Evolutionary conservation across 2,329 filamentous ascomycete genomes (phyloP).

Genomic region (Venturia effusa): DNA sequence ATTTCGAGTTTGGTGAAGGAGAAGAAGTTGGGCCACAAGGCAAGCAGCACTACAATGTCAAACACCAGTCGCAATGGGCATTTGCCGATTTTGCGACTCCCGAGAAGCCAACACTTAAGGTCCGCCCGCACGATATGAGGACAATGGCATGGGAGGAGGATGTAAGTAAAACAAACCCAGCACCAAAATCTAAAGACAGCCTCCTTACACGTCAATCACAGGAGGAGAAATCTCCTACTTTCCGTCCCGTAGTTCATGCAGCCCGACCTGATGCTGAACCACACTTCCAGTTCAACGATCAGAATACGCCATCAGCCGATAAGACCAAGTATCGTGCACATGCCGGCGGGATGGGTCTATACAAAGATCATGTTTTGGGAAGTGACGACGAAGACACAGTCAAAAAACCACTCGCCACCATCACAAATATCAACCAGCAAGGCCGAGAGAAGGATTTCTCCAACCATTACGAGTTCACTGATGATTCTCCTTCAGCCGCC

Average conservation of each 20-base stretch:
- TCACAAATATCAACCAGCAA: constrained; percentile 61
- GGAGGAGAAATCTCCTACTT: constrained; percentile 47
- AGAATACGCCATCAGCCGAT: constrained; percentile 48
- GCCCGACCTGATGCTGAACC: constrained; percentile 68
- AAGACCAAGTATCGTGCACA: constrained; percentile 36
- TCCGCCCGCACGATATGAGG: constrained; percentile 58
- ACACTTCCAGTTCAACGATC: constrained; percentile 78
- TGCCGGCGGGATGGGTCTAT: constrained; percentile 61
- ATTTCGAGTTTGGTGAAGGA: constrained; percentile 72
- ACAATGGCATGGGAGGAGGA: constrained; percentile 65
- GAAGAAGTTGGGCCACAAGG: constrained; percentile 28
- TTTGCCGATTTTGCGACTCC: constrained; percentile 85
- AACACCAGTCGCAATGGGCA: constrained; percentile 68
- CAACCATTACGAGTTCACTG: constrained; percentile 65
- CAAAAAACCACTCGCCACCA: constrained; percentile 46
- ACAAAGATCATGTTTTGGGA: constrained; percentile 65
- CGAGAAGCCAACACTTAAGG: constrained; percentile 57
- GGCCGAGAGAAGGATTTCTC: constrained; percentile 68
- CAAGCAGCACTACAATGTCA: constrained; percentile 27
- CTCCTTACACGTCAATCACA: constrained; percentile 18
- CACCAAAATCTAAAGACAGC: background rate
- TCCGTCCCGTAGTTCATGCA: constrained; percentile 49
- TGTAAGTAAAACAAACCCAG: constrained; percentile 17
- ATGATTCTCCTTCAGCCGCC: constrained; percentile 46
- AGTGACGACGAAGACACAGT: constrained; percentile 36